Base-by-base conservation (phyloP, 495 filamentous ascomycete genomes). In the Penicillium atrosanguineum region DNA sequence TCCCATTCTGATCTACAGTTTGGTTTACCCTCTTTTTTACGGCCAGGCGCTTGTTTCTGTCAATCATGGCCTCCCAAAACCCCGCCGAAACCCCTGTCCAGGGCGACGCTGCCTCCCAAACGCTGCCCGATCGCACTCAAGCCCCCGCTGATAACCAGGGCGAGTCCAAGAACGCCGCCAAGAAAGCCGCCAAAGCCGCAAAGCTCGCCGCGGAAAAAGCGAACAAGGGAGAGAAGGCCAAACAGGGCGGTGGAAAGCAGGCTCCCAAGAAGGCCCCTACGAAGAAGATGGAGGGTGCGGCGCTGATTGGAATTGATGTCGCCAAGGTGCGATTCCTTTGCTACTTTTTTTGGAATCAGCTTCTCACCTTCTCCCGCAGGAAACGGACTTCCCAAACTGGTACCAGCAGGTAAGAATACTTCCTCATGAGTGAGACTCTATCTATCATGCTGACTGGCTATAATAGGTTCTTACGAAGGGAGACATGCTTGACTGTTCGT, bases 361-460 rank as follows among this genome's bases (percentile, higher is more conserved):
- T 23, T 23, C 23, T 23, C 5, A 23, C 23, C 5, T 23, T 31
- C 28, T 31, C 28, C 4, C 28, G 28, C 11, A 31, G 31, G 14
- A 87, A 48, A 83, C 85, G n/a, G 88, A 96, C 73, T 94, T 98
- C 69, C 79, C 89, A 19, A 81, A 81, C 63, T 97, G 94, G 94
- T 98, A 98, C 68, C 89, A 95, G 70, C 91, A 98, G 70, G 31
- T 34, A 34, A 0, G 31, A 12, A 14, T 12, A 14, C 4, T 4
- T 11, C 1, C 31, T 14, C 14, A 34, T 3, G 1, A 34, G 31
- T 14, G 7, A 14, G 31, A 12, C 31, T 34, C 31, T 12, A 34
- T 34, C 31, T 12, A 34, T 1, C 31, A 34, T 34, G 12, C 31
- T 34, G 14, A 34, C 14, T 34, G 31, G 1, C 28, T 31, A 3